phyloP scores from a whole-genome alignment of 352 stramenopile species.

The Thalassiosira ordinaria region DNA sequence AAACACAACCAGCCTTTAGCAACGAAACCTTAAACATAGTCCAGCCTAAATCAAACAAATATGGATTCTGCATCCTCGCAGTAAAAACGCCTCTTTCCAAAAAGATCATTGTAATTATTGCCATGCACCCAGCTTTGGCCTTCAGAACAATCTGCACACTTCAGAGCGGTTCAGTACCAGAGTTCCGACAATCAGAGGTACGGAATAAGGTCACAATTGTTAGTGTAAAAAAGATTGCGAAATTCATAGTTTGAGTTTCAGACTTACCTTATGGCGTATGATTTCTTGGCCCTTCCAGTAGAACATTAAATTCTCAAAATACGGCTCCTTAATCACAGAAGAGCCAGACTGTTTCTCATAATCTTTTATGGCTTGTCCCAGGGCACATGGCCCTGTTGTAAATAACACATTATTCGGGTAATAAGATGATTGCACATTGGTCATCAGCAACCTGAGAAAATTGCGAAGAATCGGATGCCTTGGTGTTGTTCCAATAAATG shows the following conservation, averaged over 20 bases:
- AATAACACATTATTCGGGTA: constrained; percentile 4
- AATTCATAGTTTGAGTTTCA: no score
- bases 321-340: no score
- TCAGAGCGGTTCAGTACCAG: no score
- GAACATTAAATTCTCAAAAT: no score
- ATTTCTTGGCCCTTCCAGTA: no score
- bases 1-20: no score
- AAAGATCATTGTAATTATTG: constrained; percentile 39
- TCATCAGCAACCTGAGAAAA: constrained; percentile 13
- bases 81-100: constrained; percentile 26
- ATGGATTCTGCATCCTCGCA: constrained; percentile 9
- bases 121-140: constrained; percentile 30
- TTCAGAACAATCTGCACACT: constrained; percentile 32
- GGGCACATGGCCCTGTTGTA: constrained; percentile 14
- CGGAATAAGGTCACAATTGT: no score
- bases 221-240: no score
- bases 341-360: background rate
- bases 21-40: no score
- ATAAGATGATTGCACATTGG: background rate
- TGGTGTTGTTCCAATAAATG: background rate
- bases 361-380: constrained; percentile 7
- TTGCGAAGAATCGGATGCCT: background rate
- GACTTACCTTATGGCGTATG: constrained; percentile 6
- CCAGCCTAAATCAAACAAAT: no score
- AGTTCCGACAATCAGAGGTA: no score